Base-by-base conservation (phyloP, 352 stramenopile genomes). In the Phytophthora sp. region DNA sequence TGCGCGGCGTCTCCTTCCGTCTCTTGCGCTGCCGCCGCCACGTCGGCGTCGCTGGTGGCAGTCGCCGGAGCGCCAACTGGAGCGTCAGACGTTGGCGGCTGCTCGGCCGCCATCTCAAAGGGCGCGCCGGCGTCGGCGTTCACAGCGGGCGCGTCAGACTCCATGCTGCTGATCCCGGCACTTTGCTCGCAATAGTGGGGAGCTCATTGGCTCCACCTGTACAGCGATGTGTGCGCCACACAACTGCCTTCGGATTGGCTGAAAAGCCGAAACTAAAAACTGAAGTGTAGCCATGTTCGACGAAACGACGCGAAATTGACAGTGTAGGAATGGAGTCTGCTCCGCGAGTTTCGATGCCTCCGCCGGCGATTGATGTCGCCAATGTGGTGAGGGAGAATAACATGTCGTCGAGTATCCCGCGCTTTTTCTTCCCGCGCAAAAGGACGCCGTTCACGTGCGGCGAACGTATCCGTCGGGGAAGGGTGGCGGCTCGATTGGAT, bases 391-490 rank as follows among this genome's bases (percentile, higher is more conserved):
- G 20, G 21, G 27, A 50, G 18, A 69, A 42, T 9, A 49, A 20
- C 1, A 26, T 18, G 12, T 24, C 32, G 11, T 65, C 48, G 13
- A 72, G 46, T 39, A 74, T 88, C 53, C 76, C 79, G 26, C 68
- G 68, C 4, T 86, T 88, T 62, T 88, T 84, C 39, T 83, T 68
- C 31, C 63, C 71, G 11, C 62, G 62, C 7, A 66, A 66, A 13
- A 49, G 62, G 32, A 71, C 62, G 17, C 62, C 62, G 21, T 62
- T 71, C 48, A 71, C 62, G 11, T 58, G 62, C 15, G 55, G 55
- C 3, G 73, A 77, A 50, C 54, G 61, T 32, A 56, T 69, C 11
- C 21, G 54, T 30, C 13, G 53, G 2, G 53, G 64, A 20, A 52
- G 44, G 34, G 48, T 74, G 13, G 54, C 24, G 27, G 51, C 41